Evolutionary conservation across 345 rosid genomes (phyloP).

Genomic region (Nephelium lappaceum): DNA sequence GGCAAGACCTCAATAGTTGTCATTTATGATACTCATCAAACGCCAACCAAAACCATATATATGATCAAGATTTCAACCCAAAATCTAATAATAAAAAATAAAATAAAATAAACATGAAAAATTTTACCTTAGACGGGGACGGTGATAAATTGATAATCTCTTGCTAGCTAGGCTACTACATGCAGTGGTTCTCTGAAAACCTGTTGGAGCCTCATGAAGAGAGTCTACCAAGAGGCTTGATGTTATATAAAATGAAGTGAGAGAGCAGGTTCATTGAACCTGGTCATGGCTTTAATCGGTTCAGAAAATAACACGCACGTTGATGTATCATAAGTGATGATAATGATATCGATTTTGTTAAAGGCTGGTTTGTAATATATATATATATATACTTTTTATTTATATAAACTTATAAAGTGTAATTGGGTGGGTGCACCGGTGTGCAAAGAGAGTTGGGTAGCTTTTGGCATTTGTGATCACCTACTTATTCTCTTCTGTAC

Average conservation of each 20-base stretch:
- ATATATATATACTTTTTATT: neutral
- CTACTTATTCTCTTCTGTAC: neutral
- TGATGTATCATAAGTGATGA: neutral
- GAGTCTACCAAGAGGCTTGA: neutral
- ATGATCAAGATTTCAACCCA: neutral
- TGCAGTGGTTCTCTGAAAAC: too few species aligned
- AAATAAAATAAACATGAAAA: neutral
- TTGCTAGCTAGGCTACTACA: neutral
- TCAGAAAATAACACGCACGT: neutral
- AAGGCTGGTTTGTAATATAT: neutral
- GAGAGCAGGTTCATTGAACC: conserved; percentile 42
- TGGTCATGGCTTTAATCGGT: conserved; percentile 20
- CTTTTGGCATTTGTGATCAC: neutral
- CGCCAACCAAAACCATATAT: neutral
- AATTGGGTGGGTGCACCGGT: neutral
- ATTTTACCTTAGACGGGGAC: neutral
- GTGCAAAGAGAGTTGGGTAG: neutral
- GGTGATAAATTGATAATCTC: neutral
- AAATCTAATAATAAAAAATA: neutral
- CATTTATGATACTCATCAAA: neutral
- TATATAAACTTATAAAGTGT: neutral
- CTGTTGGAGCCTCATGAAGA: too few species aligned
- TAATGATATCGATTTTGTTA: neutral
- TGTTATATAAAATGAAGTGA: neutral
- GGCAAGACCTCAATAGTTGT: too few species aligned